Conservation (phyloP, 73 alveolate species). For the Durusdinium trenchii region DNA sequence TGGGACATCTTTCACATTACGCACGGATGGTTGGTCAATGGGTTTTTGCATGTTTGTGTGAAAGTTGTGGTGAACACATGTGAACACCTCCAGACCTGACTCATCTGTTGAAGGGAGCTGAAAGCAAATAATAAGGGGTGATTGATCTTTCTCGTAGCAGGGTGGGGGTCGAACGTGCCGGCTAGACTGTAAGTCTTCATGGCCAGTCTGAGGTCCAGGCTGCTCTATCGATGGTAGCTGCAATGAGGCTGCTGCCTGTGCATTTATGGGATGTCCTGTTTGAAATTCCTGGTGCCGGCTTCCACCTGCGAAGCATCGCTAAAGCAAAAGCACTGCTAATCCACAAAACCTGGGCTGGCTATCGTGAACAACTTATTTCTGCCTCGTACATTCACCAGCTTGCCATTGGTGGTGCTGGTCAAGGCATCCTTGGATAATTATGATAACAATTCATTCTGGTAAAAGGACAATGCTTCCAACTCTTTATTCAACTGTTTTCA, state of each 20-base stretch:
- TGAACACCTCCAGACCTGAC: too few species aligned
- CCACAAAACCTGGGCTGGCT: not conserved
- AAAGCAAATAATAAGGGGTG: too few species aligned
- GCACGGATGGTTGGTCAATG: too few species aligned
- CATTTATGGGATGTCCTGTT: conserved; percentile 50
- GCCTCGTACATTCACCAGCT: conserved; percentile 68
- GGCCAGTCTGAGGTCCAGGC: not conserved
- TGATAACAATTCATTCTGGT: not conserved
- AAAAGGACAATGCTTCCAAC: not conserved
- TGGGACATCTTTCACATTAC: too few species aligned
- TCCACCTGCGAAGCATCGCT: not conserved
- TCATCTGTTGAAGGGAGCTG: too few species aligned
- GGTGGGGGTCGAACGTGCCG: too few species aligned
- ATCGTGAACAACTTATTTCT: not conserved
- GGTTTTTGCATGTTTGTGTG: too few species aligned
- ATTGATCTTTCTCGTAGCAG: too few species aligned
- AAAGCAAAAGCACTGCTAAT: too few species aligned
- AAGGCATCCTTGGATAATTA: conserved; percentile 50
- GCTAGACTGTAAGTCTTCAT: too few species aligned
- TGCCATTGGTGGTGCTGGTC: conserved; percentile 54
- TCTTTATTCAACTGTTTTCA: not conserved
- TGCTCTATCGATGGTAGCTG: conserved; percentile 46
- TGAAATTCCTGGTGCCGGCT: conserved; percentile 49
- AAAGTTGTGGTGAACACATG: too few species aligned
- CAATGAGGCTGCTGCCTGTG: conserved; percentile 8